phyloP scores from a whole-genome alignment of 345 rosid species.

The Citropsis articulata region DNA sequence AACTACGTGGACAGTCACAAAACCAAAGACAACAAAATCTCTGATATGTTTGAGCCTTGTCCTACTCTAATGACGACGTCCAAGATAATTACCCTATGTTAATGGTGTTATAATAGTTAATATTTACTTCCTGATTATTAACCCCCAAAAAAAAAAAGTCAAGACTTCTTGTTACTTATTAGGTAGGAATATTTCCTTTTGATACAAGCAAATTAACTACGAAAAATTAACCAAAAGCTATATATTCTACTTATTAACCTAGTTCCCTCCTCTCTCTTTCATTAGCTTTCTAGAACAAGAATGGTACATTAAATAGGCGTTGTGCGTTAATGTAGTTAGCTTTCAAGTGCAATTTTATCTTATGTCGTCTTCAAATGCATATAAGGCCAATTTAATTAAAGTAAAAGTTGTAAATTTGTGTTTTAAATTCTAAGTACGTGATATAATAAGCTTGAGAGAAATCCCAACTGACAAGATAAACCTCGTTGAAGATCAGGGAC shows the following conservation, averaged over 20 bases:
- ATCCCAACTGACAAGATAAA: slow-evolving; percentile 25
- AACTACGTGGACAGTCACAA: slow-evolving; percentile 11
- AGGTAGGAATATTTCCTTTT: slow-evolving; percentile 27
- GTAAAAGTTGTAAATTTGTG: background rate
- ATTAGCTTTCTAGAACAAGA: background rate
- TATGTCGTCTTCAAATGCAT: background rate
- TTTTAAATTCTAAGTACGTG: background rate
- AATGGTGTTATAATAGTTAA: background rate
- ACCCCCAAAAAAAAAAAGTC: slow-evolving; percentile 15
- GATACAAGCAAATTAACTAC: slow-evolving; percentile 18
- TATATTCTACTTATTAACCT: slow-evolving; percentile 6
- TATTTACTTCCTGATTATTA: background rate
- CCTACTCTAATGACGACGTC: slow-evolving; percentile 11
- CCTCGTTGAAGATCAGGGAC: slow-evolving; percentile 10
- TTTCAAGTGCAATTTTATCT: background rate
- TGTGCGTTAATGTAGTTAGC: background rate
- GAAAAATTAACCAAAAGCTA: slow-evolving; percentile 3
- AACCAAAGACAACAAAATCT: slow-evolving; percentile 11
- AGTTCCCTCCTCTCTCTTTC: background rate
- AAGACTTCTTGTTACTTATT: slow-evolving; percentile 41
- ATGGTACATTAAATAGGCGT: background rate
- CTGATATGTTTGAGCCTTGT: slow-evolving; percentile 1
- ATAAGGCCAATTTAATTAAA: background rate
- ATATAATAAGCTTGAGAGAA: slow-evolving; percentile 1
- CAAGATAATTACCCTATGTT: background rate